Evolutionary conservation across 2,329 filamentous ascomycete species (phyloP), one percentile per base, ranked within the genome.

Genomic region (Stachybotrys chartarum): DNA sequence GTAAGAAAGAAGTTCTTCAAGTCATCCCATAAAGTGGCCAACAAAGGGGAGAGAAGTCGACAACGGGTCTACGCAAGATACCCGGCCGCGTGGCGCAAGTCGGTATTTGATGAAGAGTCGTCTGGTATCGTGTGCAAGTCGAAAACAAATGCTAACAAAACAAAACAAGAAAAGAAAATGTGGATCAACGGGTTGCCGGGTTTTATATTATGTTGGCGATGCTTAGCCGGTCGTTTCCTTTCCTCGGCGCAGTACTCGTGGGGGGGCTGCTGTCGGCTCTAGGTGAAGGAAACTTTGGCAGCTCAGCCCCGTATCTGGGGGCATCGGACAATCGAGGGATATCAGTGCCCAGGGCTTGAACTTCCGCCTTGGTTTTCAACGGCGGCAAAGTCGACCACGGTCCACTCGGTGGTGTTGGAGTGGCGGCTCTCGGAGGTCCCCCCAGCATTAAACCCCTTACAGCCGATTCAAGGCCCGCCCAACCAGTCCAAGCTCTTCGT

Each of bases 401-500:
- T 6, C 65, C 59, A n/a, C 64, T 68, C 5, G 69, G 60, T 8
- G 69, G 66, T 8, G 68, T 69, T 5, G 67, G 64, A 6, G 68
- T 66, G 11, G 58, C 57, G 30, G 59, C 60, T 52, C 61, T 63
- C 11, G 63, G 51, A 30, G 57, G 58, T 10, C 64, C 66, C 5
- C 35, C 35, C 14, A 42, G 8, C n/a, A 35, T 51, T 8, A 74
- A 56, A 16, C 63, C 64, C 16, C 71, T 67, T 30, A 70, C 58
- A 14, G 71, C 68, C 10, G 66, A 77, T 63, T 94, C 87, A 14
- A 96, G 75, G 58, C 82, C 81, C 24, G 84, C 82, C 92, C 92
- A 97, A 2, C 89, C 90, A 53, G 85, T 84, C 90, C 90, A 95
- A 50, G 88, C 86, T 54, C 79, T 76, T 49, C 76, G 74, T 60